These are phyloP conservation scores for Cercospora citrullina DNA, from an alignment of 2,329 filamentous ascomycete species.

Conservation along the genomic window DNA sequence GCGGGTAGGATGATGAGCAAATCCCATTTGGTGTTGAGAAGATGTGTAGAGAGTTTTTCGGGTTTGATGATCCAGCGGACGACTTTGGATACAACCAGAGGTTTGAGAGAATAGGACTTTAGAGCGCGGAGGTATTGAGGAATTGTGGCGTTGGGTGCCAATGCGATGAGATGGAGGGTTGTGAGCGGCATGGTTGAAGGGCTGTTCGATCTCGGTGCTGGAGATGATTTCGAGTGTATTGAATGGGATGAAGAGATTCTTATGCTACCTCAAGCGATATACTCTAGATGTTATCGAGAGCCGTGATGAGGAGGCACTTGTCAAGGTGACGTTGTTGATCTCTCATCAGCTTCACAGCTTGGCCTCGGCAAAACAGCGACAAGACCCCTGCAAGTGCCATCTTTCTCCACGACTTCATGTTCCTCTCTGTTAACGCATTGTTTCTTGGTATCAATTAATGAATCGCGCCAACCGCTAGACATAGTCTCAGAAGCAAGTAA, in stretches of 20 bases:
- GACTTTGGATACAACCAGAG: conserved; percentile 47
- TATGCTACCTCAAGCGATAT: background rate
- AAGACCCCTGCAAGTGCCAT: background rate
- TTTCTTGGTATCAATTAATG: background rate
- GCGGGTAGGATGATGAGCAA: conserved; percentile 48
- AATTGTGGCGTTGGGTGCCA: conserved; percentile 39
- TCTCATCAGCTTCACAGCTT: background rate
- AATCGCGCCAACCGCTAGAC: background rate
- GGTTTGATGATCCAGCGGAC: conserved; percentile 55
- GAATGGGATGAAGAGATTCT: background rate
- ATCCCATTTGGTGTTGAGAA: conserved; percentile 51
- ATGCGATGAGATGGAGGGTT: conserved; percentile 50
- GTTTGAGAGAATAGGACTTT: conserved; percentile 37
- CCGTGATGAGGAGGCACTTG: background rate
- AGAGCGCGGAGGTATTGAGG: conserved; percentile 46
- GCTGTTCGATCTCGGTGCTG: background rate
- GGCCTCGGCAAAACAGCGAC: background rate
- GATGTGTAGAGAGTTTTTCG: conserved; percentile 43
- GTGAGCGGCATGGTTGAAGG: conserved; percentile 49
- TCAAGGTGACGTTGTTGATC: background rate
- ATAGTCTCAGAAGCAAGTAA: background rate
- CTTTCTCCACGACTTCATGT: background rate
- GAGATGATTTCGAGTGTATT: background rate
- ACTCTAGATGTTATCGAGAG: background rate
- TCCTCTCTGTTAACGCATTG: background rate